These are phyloP conservation scores for Jackrogersella minutella DNA, from an alignment of 495 filamentous ascomycete genomes.

Conservation along the genomic window DNA sequence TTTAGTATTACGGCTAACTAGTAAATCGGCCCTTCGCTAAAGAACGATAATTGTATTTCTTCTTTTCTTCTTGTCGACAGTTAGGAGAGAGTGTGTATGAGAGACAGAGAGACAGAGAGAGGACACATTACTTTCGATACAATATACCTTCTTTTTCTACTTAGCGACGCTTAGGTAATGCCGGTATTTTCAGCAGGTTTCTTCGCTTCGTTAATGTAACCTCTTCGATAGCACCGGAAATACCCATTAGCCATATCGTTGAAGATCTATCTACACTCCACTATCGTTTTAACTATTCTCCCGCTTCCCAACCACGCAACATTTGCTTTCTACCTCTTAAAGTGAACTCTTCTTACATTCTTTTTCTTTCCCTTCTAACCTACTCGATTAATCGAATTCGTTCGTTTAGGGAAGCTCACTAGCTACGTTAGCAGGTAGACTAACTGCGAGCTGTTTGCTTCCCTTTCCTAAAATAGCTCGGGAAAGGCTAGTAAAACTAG, in stretches of 20 bases:
- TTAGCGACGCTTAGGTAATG: background rate
- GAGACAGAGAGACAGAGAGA: too few relatives aligned
- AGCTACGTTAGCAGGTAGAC: slow-evolving; percentile 27
- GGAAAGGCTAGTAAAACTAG: background rate
- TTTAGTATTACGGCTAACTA: background rate
- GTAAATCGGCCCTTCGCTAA: too few relatives aligned
- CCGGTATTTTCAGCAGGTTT: background rate
- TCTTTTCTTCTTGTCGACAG: slow-evolving; percentile 7
- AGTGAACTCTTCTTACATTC: background rate
- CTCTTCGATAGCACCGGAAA: slow-evolving; percentile 4
- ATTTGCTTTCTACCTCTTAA: slow-evolving; percentile 11
- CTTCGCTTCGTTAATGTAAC: background rate
- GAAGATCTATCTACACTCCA: slow-evolving; percentile 28
- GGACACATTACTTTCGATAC: background rate
- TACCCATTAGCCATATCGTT: slow-evolving; percentile 18
- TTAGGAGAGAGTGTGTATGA: background rate
- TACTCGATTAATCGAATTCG: slow-evolving; percentile 26
- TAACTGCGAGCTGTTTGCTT: slow-evolving; percentile 32
- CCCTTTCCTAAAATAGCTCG: slow-evolving; percentile 30
- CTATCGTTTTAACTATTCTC: slow-evolving; percentile 25
- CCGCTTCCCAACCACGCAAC: slow-evolving; percentile 22
- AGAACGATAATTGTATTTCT: background rate
- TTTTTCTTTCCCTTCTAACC: slow-evolving; percentile 15
- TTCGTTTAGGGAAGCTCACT: slow-evolving; percentile 37
- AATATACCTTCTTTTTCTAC: background rate